Percentiles rank a stretch among this genome's conserved stretches.
phyloP scores from a whole-genome alignment of 2,329 filamentous ascomycete genomes.

The Colletotrichum falcatum region DNA sequence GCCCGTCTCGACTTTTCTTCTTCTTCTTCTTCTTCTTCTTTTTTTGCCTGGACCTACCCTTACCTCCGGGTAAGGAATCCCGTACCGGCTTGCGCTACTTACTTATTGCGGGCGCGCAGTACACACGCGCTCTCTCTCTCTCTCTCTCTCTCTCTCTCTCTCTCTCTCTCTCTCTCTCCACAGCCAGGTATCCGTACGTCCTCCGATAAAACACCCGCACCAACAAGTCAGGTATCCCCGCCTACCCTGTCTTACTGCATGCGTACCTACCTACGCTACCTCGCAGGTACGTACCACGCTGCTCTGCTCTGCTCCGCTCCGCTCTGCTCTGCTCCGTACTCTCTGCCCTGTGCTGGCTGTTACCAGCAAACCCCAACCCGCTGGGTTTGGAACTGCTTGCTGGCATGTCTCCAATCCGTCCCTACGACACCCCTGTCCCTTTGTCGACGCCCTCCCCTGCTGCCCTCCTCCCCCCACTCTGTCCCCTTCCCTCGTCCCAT shows the following conservation, averaged over 20 bases:
- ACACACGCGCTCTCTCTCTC: no score
- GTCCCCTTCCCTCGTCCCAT: constrained; percentile 32
- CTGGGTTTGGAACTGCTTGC: constrained; percentile 28
- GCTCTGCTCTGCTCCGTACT: neutral
- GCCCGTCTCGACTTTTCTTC: neutral
- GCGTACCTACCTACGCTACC: neutral
- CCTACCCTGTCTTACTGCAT: constrained; percentile 13
- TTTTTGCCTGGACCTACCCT: constrained; percentile 2
- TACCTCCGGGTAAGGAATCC: constrained; percentile 19
- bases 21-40: neutral
- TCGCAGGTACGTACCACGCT: constrained; percentile 11
- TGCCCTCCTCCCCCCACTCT: constrained; percentile 5
- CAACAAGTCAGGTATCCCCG: constrained; percentile 17
- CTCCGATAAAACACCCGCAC: constrained; percentile 9
- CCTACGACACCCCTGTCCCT: constrained; percentile 18
- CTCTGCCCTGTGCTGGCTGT: neutral
- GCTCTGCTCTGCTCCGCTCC: neutral
- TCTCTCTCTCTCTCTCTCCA: no score
- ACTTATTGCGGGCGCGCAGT: no score
- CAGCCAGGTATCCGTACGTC: constrained; percentile 5
- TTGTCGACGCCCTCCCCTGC: constrained; percentile 20
- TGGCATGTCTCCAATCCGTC: constrained; percentile 28
- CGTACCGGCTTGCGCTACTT: constrained; percentile 7
- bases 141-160: no score
- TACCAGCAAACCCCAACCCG: constrained; percentile 27